Conservation (phyloP, 768 basidiomycete genomes). For the Trametes gibbosa region DNA sequence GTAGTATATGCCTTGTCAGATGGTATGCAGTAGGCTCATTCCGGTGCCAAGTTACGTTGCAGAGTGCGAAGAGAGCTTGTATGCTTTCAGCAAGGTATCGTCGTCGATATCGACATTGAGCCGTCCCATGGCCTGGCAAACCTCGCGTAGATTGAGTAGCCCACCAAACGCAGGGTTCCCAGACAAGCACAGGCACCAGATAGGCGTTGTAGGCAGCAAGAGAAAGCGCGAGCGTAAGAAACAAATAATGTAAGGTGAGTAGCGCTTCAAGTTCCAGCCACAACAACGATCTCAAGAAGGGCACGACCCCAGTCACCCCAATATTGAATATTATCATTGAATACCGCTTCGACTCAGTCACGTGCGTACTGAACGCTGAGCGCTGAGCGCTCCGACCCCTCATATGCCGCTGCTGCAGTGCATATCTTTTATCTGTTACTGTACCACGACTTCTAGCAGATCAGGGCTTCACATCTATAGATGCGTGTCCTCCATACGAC, state of each 20-base stretch:
- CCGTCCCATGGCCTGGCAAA: conserved; percentile 41
- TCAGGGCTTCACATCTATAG: too few species aligned
- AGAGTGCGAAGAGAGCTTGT: conserved; percentile 73
- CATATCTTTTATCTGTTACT: too few species aligned
- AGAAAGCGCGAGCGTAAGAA: neutral
- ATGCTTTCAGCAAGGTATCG: conserved; percentile 80
- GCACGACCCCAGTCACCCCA: neutral
- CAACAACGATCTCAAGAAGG: neutral
- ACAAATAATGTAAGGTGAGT: too few species aligned
- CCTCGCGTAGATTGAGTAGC: neutral
- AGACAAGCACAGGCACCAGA: neutral
- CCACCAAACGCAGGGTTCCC: neutral
- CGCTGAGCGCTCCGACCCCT: too few species aligned
- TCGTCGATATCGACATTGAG: conserved; percentile 76
- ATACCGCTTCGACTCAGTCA: neutral
- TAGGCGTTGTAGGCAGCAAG: neutral
- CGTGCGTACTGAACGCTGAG: conserved; percentile 5
- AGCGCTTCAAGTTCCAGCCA: neutral
- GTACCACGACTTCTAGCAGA: too few species aligned
- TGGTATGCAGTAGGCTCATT: neutral
- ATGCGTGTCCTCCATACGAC: too few species aligned
- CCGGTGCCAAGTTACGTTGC: conserved; percentile 55
- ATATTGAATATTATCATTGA: too few species aligned
- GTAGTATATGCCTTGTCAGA: neutral
- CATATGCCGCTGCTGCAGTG: too few species aligned